Conservation (phyloP, 129 eudicot species). For the Flaveria linearis region DNA sequence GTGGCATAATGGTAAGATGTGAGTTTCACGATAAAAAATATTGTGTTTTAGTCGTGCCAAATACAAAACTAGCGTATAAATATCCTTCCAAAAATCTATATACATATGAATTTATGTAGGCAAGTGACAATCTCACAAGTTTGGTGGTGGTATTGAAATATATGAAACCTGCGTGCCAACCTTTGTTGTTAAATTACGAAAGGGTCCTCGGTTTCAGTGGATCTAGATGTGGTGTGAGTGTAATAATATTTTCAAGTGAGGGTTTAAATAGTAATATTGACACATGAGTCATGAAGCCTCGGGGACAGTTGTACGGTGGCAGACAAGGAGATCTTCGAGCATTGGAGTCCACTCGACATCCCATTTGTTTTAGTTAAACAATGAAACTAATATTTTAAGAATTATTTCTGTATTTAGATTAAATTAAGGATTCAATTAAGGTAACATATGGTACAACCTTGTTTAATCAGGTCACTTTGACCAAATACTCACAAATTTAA, state of each 20-base stretch:
- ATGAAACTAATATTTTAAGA: neutral
- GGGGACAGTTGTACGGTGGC: conserved; percentile 31
- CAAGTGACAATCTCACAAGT: neutral
- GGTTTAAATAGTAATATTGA: neutral
- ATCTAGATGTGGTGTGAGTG: neutral
- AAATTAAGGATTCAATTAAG: neutral
- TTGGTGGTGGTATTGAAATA: conserved; percentile 7
- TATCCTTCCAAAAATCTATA: neutral
- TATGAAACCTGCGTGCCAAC: conserved; percentile 1
- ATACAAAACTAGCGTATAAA: no score
- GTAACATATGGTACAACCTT: neutral
- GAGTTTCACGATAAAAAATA: no score
- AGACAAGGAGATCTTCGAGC: conserved; percentile 32
- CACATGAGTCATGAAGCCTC: conserved; percentile 18
- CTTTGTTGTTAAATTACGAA: neutral
- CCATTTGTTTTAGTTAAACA: neutral
- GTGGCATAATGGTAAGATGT: no score
- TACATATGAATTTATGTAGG: neutral
- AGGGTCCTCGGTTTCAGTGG: conserved; percentile 15
- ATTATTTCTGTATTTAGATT: neutral
- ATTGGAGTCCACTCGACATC: conserved; percentile 20
- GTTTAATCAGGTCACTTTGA: no score
- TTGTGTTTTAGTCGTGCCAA: no score
- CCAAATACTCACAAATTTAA: no score
- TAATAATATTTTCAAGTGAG: conserved; percentile 25